Base-by-base conservation (phyloP, 2,329 filamentous ascomycete species). In the Exophiala spinifera region DNA sequence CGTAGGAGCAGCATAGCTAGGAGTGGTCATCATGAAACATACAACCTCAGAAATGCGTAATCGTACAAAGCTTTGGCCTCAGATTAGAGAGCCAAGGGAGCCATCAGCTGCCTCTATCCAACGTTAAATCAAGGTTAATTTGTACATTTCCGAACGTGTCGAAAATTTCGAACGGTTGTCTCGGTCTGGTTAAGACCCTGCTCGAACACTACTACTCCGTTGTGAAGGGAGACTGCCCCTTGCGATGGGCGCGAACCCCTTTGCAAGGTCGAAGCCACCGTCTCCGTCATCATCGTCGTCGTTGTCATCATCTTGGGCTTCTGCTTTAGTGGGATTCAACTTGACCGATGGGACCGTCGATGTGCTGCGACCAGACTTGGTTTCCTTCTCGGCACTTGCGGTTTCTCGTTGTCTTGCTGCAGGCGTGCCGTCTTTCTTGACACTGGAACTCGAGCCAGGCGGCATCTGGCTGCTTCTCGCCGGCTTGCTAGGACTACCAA, bases 211-310 rank as follows among this genome's bases (percentile, higher is more conserved):
- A 43, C 58, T 56, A 43, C 59, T 59, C 36, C 61, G 37, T 31
- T 61, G 56, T 17, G 59, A 60, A 46, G 55, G 49, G 37, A 63
- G 60, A 36, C 57, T 59, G 6, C 74, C 71, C 11, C 57, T 40
- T 10, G 53, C 61, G 51, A 77, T 77, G n/a, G 74, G 74, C 64
- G 76, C 74, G 60, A 77, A 77, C 14, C 74, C 74, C 56, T 74
- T 76, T 49, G 19, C 60, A 15, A 78, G 68, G 63, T 78, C 76
- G 60, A 78, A 77, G 8, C 73, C 74, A 8, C 67, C 74, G 5
- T 72, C 73, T 1, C 68, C 69, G 4, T 74, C 70, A 11, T 68
- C 70, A 17, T 63, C 70, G 13, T 68, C 70, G 17, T 63, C 59
- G 25, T 59, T 54, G 34, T 61, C 39, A 40, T 60, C 50, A 48